phyloP scores from a whole-genome alignment of 257 asterid genomes.

The Ajuga chamaepitys region DNA sequence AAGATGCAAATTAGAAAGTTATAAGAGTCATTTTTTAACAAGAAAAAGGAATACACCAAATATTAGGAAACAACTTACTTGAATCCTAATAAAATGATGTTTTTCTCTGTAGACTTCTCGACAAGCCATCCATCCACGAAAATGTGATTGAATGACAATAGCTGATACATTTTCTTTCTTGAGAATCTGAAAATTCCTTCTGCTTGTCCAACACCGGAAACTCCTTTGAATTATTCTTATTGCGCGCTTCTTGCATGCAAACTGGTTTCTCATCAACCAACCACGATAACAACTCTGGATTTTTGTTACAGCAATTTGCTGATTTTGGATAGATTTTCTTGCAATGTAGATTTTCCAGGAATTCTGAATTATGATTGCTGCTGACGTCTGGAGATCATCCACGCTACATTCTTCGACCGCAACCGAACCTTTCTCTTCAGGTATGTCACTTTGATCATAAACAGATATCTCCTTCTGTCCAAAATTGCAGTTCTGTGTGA shows the following conservation, averaged over 20 bases:
- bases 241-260: constrained; percentile 43
- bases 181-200: constrained; percentile 33
- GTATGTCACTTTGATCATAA: constrained; percentile 15
- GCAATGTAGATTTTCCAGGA: constrained; percentile 41
- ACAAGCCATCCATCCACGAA: constrained; percentile 71
- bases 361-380: constrained; percentile 46
- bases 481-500: constrained; percentile 27
- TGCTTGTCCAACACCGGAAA: constrained; percentile 29
- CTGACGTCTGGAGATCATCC: constrained; percentile 17
- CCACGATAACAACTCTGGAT: constrained; percentile 73
- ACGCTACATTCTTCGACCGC: constrained; percentile 18
- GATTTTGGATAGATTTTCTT: constrained; percentile 23
- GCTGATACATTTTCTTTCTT: constrained; percentile 37
- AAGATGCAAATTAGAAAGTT: not conserved
- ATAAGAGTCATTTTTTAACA: not conserved
- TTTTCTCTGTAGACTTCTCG: constrained; percentile 35
- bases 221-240: constrained; percentile 45
- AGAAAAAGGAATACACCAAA: not conserved
- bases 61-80: constrained; percentile 36
- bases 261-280: constrained; percentile 40
- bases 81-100: constrained; percentile 32
- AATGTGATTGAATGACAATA: constrained; percentile 54
- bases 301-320: constrained; percentile 57
- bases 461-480: constrained; percentile 25
- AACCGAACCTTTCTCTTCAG: constrained; percentile 17